These are phyloP conservation scores for Austroboletus eburneus DNA, from an alignment of 768 basidiomycete genomes.

Conservation along the genomic window DNA sequence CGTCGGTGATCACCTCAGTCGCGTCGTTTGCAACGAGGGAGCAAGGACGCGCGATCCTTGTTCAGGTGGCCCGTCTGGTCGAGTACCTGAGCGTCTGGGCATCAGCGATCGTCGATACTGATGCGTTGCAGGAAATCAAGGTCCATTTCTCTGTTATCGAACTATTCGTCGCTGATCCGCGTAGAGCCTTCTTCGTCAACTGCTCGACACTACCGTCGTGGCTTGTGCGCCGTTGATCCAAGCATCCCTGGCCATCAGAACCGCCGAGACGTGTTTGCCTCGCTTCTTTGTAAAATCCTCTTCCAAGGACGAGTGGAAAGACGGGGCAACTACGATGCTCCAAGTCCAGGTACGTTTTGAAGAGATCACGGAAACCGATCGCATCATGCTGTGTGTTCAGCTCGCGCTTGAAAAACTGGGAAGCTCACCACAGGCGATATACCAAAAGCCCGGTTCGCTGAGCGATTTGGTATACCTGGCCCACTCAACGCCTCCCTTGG, in stretches of 20 bases:
- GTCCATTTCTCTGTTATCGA: constrained; percentile 4
- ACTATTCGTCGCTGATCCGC: background rate
- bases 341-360: constrained; percentile 38
- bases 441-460: constrained; percentile 23
- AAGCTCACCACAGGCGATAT: background rate
- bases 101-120: background rate
- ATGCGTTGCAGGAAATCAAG: constrained; percentile 14
- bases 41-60: constrained; percentile 19
- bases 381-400: constrained; percentile 13
- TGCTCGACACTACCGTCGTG: constrained; percentile 36
- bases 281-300: constrained; percentile 37
- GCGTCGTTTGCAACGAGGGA: constrained; percentile 10
- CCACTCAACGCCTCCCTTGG: constrained; percentile 13
- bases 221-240: constrained; percentile 38
- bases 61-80: constrained; percentile 15
- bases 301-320: constrained; percentile 34
- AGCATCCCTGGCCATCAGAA: constrained; percentile 42
- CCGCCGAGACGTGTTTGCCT: constrained; percentile 44
- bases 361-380: background rate
- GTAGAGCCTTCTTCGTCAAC: constrained; percentile 26
- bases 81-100: constrained; percentile 17
- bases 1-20: constrained; percentile 13
- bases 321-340: constrained; percentile 36
- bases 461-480: constrained; percentile 26
- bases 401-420: constrained; percentile 35